Evolutionary conservation across 2,329 filamentous ascomycete genomes (phyloP).

Genomic region (Verticillium nubilum): DNA sequence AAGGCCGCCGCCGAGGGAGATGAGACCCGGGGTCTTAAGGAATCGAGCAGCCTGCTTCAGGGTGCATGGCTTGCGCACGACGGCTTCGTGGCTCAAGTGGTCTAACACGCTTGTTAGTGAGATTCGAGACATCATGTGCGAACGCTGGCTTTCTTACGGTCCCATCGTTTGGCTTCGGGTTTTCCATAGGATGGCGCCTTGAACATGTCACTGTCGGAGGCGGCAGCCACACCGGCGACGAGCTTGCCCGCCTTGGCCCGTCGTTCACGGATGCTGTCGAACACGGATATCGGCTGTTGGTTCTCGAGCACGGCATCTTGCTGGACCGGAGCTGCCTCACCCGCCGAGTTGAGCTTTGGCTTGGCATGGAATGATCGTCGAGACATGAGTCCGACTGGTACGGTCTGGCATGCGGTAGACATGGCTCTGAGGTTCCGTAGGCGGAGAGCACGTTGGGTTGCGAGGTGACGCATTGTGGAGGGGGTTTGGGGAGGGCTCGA

Average conservation of each 20-base stretch:
- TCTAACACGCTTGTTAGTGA: constrained; percentile 24
- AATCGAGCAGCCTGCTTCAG: constrained; percentile 78
- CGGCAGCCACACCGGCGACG: constrained; percentile 70
- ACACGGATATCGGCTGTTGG: constrained; percentile 10
- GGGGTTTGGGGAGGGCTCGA: not conserved
- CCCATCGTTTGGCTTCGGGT: constrained; percentile 76
- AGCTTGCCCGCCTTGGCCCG: constrained; percentile 68
- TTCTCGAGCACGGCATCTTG: constrained; percentile 11
- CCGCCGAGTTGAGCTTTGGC: constrained; percentile 8
- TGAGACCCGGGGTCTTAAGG: constrained; percentile 75
- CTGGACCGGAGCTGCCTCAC: constrained; percentile 10
- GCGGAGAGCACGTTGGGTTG: constrained; percentile 7
- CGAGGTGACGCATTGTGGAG: not conserved
- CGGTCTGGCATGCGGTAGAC: not conserved
- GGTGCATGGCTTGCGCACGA: constrained; percentile 57
- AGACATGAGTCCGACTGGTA: not conserved
- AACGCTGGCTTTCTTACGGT: constrained; percentile 54
- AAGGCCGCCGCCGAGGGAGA: constrained; percentile 88
- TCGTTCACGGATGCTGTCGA: constrained; percentile 61
- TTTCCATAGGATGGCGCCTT: constrained; percentile 61
- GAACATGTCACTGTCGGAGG: constrained; percentile 76
- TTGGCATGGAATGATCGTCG: constrained; percentile 8
- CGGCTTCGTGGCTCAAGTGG: constrained; percentile 58
- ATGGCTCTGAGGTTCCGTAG: constrained; percentile 3
- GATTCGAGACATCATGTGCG: not conserved